Base-by-base conservation (phyloP, 1,284 basidiomycete genomes). In the Phaffia rhodozyma region DNA sequence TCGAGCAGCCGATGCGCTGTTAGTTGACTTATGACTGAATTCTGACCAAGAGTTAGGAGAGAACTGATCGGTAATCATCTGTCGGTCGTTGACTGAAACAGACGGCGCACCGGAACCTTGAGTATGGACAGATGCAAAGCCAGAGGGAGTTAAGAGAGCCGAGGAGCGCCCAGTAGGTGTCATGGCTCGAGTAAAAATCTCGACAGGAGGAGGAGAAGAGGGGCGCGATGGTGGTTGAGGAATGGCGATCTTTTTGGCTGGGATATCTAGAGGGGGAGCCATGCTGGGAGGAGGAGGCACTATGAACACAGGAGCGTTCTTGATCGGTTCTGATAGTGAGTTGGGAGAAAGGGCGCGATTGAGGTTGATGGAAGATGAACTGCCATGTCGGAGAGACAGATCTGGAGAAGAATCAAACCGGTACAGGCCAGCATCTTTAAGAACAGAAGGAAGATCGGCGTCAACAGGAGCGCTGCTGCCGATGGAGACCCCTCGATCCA, bases 151-250 rank as follows among this genome's bases (percentile, higher is more conserved):
- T 38, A 81, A 79, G 27, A 87, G 77, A 58, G 81, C 79, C 16
- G 81, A 75, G 13, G 66, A 29, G 7, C 52, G 49, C 55, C 59
- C 48, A 60, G 57, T 29, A 61, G 61, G n/a, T 85, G 59, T 58
- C n/a, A 57, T 25, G 38, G 58, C 57, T 43, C 58, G 63, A 29
- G 59, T 48, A 60, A 62, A 32, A 69, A 69, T 29, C 60, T 66
- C 25, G 66, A 63, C 54, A 68, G 60, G 49, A 60, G 50, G 70
- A 67, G 58, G 71, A 84, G 71, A 88, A 83, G 2, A 84, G 84
- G 0, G 91, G 89, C 0, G 89, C 90, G 1, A 87, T 87, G 69
- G 88, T 84, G 66, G 92, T 84, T 91, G 91, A 5, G 91, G 90
- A 1, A 91, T 90, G 0, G 91, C 94, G 0, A 84, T 86, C 66